Evolutionary conservation across 345 rosid genomes (phyloP).

Genomic region (Populus nigra): DNA sequence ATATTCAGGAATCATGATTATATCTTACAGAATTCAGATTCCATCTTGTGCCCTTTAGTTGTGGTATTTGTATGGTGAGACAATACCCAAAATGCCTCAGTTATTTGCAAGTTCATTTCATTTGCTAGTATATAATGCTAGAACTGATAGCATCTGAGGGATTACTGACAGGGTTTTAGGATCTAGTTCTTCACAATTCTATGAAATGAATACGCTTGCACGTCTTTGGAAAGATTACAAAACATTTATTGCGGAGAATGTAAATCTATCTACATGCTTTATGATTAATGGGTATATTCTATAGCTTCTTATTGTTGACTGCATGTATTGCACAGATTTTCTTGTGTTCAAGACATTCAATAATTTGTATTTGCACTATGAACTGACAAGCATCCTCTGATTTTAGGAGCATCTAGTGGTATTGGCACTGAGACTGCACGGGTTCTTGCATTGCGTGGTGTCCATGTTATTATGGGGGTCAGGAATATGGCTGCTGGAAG

Average conservation of each 20-base stretch:
- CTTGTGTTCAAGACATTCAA: neutral
- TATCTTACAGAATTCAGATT: neutral
- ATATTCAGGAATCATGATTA: neutral
- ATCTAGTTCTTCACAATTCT: neutral
- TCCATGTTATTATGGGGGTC: constrained; percentile 29
- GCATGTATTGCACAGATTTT: neutral
- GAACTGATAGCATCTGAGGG: neutral
- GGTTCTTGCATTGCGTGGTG: constrained; percentile 33
- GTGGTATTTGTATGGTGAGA: neutral
- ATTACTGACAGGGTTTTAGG: neutral
- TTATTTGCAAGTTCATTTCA: neutral
- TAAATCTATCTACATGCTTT: neutral
- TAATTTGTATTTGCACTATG: neutral
- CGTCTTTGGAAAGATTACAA: neutral
- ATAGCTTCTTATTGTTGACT: neutral
- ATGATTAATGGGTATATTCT: neutral
- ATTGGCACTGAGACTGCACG: constrained; percentile 65
- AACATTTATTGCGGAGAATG: neutral
- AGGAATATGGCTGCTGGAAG: constrained; percentile 36
- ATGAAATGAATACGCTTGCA: neutral
- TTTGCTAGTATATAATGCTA: neutral
- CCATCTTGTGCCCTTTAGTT: neutral
- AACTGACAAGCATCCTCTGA: neutral
- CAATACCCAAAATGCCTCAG: neutral
- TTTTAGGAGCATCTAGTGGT: constrained; percentile 75